phyloP scores from a whole-genome alignment of 2,329 filamentous ascomycete species.

The Lasiodiplodia hormozganensis region DNA sequence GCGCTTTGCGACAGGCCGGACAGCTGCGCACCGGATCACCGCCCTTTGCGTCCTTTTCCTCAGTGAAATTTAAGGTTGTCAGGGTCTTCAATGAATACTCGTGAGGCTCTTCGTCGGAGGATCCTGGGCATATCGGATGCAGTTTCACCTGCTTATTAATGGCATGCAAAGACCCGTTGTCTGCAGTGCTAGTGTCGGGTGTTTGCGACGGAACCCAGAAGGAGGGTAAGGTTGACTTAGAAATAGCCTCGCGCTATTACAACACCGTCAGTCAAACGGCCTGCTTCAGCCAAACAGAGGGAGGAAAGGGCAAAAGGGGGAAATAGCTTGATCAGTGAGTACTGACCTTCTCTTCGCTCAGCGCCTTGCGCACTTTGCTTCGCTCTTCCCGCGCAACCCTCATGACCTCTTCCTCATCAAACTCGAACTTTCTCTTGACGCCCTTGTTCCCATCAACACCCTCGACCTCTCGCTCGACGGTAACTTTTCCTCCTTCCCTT shows the following conservation, averaged over 20 bases:
- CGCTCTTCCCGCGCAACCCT: conserved; percentile 74
- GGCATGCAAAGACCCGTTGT: conserved; percentile 53
- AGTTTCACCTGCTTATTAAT: conserved; percentile 68
- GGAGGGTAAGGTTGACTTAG: conserved; percentile 67
- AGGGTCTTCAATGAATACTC: conserved; percentile 79
- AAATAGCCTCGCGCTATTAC: conserved; percentile 11
- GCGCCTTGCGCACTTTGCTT: conserved; percentile 70
- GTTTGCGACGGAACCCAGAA: conserved; percentile 94
- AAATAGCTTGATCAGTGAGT: neutral
- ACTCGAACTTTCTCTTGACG: conserved; percentile 79
- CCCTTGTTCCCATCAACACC: conserved; percentile 43
- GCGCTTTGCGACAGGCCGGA: conserved; percentile 82
- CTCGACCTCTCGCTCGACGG: conserved; percentile 49
- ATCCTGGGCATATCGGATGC: conserved; percentile 78
- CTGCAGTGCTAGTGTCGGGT: conserved; percentile 59
- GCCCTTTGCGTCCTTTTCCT: conserved; percentile 66
- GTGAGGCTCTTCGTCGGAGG: conserved; percentile 70
- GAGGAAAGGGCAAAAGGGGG: neutral
- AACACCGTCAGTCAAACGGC: neutral
- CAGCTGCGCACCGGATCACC: conserved; percentile 65
- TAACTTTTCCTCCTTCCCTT: conserved; percentile 52
- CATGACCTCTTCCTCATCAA: conserved; percentile 78
- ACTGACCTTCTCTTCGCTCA: conserved; percentile 74
- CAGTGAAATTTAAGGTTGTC: conserved; percentile 77
- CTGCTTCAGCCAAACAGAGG: conserved; percentile 17